A percentile compares a stretch with the other conserved stretches of the same genome.
Evolutionary conservation across 495 filamentous ascomycete genomes (phyloP).

Genomic region (Penicillium turbatum): DNA sequence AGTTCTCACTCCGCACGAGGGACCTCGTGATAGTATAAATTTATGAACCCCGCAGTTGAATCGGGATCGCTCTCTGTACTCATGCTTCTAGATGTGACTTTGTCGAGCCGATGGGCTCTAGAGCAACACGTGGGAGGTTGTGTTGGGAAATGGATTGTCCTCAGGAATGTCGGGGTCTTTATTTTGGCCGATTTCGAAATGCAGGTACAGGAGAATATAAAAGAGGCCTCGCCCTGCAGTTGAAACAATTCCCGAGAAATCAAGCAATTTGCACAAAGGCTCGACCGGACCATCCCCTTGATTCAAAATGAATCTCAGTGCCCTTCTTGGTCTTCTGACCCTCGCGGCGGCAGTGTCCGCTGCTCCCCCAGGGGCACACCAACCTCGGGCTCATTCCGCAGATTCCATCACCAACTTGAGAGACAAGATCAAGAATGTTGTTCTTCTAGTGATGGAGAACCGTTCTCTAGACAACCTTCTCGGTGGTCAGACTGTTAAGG

Average conservation of each 20-base stretch:
- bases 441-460: conserved; percentile 44
- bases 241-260: neutral
- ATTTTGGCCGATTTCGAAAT: neutral
- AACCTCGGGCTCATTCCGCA: conserved; percentile 14
- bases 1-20: neutral
- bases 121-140: conserved; percentile 3
- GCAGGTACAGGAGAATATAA: neutral
- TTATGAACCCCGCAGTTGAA: conserved; percentile 5
- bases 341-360: conserved; percentile 30
- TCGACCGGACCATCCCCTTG: neutral
- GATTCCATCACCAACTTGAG: conserved; percentile 32
- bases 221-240: neutral
- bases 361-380: conserved; percentile 17
- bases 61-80: neutral
- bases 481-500: conserved; percentile 35
- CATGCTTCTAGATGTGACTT: neutral
- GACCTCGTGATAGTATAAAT: neutral
- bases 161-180: conserved; percentile 1
- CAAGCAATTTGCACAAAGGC: neutral
- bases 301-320: conserved; percentile 27
- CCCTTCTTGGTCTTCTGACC: conserved; percentile 30
- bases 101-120: neutral
- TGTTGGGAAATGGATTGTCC: neutral
- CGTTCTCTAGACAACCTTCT: conserved; percentile 45
- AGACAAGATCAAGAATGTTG: conserved; percentile 46